Evolutionary conservation across 2,329 filamentous ascomycete species (phyloP).

Genomic region (Epichloe brachyelytri): DNA sequence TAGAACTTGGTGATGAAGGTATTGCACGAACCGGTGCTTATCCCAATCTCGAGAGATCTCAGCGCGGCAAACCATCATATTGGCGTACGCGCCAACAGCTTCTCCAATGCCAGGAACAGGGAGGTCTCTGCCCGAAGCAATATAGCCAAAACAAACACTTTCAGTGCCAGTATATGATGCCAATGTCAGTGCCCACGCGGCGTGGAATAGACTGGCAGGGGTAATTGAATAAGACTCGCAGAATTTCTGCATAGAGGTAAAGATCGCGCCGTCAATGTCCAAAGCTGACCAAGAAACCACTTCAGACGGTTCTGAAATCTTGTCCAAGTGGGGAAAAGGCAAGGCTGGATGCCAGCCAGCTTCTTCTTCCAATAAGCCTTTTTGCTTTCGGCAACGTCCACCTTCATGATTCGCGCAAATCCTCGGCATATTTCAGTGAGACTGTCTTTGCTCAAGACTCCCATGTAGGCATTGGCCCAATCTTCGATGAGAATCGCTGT

Average conservation of each 20-base stretch:
- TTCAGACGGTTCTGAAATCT: neutral
- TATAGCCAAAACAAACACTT: conserved; percentile 40
- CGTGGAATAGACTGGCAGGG: conserved; percentile 35
- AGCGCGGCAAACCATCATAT: conserved; percentile 39
- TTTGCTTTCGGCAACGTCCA: conserved; percentile 1
- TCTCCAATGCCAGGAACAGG: conserved; percentile 33
- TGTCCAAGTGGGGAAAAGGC: conserved; percentile 4
- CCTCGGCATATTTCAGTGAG: conserved; percentile 3
- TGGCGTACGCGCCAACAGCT: conserved; percentile 39
- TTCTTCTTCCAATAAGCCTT: conserved; percentile 7
- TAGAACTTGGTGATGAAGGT: conserved; percentile 31
- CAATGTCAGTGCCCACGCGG: conserved; percentile 38
- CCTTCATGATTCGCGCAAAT: conserved; percentile 1
- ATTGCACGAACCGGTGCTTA: conserved; percentile 16
- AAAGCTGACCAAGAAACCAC: neutral
- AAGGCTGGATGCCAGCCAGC: conserved; percentile 5
- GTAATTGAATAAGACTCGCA: conserved; percentile 30
- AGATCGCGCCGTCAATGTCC: neutral
- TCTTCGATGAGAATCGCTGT: conserved; percentile 8
- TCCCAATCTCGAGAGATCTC: conserved; percentile 15
- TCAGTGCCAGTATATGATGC: conserved; percentile 31
- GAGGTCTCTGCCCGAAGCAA: conserved; percentile 39
- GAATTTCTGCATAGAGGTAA: conserved; percentile 14
- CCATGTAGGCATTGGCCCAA: conserved; percentile 2
- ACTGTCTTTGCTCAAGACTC: neutral